phyloP scores from a whole-genome alignment of 2,329 filamentous ascomycete genomes.

The Fusarium sp. region DNA sequence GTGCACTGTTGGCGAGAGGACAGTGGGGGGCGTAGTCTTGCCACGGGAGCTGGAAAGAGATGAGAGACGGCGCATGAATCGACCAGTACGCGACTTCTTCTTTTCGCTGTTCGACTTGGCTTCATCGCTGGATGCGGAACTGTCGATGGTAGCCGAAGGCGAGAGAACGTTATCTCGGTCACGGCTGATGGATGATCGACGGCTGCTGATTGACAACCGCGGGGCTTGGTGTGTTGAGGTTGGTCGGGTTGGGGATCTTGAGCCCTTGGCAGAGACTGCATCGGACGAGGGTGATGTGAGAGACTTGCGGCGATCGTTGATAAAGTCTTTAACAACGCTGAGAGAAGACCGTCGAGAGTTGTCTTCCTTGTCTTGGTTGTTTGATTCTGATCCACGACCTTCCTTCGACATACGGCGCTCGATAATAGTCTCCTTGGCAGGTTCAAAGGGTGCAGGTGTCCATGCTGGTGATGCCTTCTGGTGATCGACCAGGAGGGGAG shows the following conservation, averaged over 20 bases:
- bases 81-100: slow-evolving; percentile 65
- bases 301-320: slow-evolving; percentile 69
- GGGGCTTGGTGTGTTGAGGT: slow-evolving; percentile 61
- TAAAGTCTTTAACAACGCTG: slow-evolving; percentile 70
- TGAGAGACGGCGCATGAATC: slow-evolving; percentile 71
- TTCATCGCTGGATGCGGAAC: slow-evolving; percentile 63
- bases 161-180: slow-evolving; percentile 56
- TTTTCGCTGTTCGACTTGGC: slow-evolving; percentile 59
- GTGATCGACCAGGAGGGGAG: slow-evolving; percentile 70
- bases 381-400: slow-evolving; percentile 51
- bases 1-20: slow-evolving; percentile 63
- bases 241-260: slow-evolving; percentile 62
- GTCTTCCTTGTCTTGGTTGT: slow-evolving; percentile 53
- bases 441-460: slow-evolving; percentile 47
- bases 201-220: slow-evolving; percentile 75
- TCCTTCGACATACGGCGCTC: slow-evolving; percentile 63
- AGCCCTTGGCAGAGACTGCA: slow-evolving; percentile 46
- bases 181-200: slow-evolving; percentile 64
- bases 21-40: slow-evolving; percentile 59
- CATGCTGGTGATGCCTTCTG: slow-evolving; percentile 54
- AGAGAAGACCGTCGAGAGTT: slow-evolving; percentile 68
- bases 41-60: slow-evolving; percentile 62
- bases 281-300: slow-evolving; percentile 63
- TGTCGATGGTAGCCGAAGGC: slow-evolving; percentile 59
- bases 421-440: slow-evolving; percentile 59